phyloP scores from a whole-genome alignment of 192 early-diverging fungal genomes.

The Pecoramyces ruminantium region DNA sequence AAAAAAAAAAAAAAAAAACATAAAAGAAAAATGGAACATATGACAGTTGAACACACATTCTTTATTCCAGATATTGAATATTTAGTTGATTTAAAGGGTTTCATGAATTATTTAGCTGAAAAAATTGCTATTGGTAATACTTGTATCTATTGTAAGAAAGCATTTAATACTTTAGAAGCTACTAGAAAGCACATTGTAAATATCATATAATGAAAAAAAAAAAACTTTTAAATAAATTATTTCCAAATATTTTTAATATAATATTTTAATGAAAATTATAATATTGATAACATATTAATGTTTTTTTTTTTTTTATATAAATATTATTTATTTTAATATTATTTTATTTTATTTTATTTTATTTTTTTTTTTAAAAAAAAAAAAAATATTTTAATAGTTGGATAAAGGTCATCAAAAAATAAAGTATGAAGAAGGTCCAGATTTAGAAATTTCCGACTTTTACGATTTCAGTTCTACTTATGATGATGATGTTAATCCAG shows the following conservation, averaged over 20 bases:
- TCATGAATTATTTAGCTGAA: conserved; percentile 82
- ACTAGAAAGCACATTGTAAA: conserved; percentile 82
- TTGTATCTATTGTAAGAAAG: conserved; percentile 80
- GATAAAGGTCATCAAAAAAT: conserved; percentile 95
- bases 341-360: too few relatives aligned
- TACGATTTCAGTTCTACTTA: conserved; percentile 90
- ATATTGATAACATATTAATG: too few relatives aligned
- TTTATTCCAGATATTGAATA: conserved; percentile 96
- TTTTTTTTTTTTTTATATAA: too few relatives aligned
- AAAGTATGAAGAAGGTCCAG: conserved; percentile 81
- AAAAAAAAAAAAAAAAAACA: too few relatives aligned
- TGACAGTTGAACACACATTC: conserved; percentile 77
- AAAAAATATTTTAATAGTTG: conserved; percentile 22
- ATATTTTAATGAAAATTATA: too few relatives aligned
- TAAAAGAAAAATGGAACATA: conserved; percentile 67
- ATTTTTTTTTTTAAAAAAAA: not conserved
- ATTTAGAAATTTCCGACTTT: conserved; percentile 83
- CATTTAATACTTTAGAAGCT: conserved; percentile 47
- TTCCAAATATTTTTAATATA: too few relatives aligned
- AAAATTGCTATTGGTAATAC: conserved; percentile 90
- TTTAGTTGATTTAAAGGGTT: conserved; percentile 67
- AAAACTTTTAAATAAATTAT: too few relatives aligned
- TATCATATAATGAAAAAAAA: not conserved
- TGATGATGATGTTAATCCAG: conserved; percentile 35
- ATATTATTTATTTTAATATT: too few relatives aligned